These are phyloP conservation scores for Thalassiosira hispida DNA, from an alignment of 352 stramenopile genomes.

Conservation along the genomic window DNA sequence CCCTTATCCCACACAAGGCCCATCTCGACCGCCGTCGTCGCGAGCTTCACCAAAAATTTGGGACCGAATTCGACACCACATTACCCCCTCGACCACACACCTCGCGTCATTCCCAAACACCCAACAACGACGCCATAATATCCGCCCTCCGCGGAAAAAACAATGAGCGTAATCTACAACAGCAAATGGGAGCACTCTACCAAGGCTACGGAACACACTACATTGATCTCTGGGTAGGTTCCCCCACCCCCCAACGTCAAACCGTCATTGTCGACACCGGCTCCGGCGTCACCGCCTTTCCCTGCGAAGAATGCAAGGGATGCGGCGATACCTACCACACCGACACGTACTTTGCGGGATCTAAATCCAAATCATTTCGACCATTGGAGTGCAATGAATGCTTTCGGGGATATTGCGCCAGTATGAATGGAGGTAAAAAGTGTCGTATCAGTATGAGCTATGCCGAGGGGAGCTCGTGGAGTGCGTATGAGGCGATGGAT, in stretches of 20 bases:
- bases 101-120: constrained; percentile 28
- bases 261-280: constrained; percentile 97
- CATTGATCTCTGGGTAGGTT: constrained; percentile 85
- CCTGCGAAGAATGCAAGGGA: constrained; percentile 90
- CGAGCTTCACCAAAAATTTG: constrained; percentile 19
- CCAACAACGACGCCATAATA: neutral
- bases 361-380: constrained; percentile 66
- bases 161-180: constrained; percentile 29
- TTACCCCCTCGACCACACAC: constrained; percentile 31
- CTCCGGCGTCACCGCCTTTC: constrained; percentile 94
- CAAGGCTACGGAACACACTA: constrained; percentile 89
- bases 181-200: constrained; percentile 75
- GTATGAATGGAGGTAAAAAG: constrained; percentile 29
- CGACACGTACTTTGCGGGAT: constrained; percentile 82
- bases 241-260: constrained; percentile 81
- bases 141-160: neutral
- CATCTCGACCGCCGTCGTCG: constrained; percentile 39
- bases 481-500: constrained; percentile 71
- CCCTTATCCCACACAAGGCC: constrained; percentile 39
- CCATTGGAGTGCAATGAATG: constrained; percentile 72
- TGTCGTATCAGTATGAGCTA: constrained; percentile 68
- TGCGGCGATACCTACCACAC: constrained; percentile 89
- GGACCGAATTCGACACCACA: neutral
- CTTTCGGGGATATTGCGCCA: constrained; percentile 44
- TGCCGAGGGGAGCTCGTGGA: constrained; percentile 72